phyloP scores from a whole-genome alignment of 805 yeast genomes.

The Blastobotrys terrestris region DNA sequence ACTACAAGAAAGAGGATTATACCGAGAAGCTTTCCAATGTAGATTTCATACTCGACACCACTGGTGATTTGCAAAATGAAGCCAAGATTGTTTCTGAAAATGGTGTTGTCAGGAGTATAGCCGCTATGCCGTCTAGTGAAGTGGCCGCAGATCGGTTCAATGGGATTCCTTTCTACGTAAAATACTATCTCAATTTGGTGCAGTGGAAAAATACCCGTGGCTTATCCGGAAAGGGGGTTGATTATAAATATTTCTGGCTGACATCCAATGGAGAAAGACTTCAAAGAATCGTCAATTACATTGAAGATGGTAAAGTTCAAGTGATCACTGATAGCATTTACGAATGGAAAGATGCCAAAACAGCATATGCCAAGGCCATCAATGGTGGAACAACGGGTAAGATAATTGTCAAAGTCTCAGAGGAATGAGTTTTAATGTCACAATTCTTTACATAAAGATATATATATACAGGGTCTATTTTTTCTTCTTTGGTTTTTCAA shows the following conservation, averaged over 20 bases:
- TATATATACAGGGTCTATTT: background rate
- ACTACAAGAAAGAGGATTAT: constrained; percentile 19
- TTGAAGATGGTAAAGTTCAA: constrained; percentile 15
- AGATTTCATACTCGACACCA: constrained; percentile 19
- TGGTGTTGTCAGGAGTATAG: constrained; percentile 14
- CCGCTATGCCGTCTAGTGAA: constrained; percentile 9
- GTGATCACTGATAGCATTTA: constrained; percentile 13
- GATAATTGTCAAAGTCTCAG: constrained; percentile 10
- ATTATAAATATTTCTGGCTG: constrained; percentile 9
- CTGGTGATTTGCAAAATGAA: constrained; percentile 12
- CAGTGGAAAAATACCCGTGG: background rate
- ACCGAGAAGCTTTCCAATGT: constrained; percentile 13
- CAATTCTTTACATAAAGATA: background rate
- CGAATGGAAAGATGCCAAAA: constrained; percentile 10
- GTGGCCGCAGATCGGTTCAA: background rate
- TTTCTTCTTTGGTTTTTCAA: constrained; percentile 2
- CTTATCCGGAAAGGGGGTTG: constrained; percentile 9
- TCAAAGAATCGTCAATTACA: constrained; percentile 6
- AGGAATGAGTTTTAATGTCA: background rate
- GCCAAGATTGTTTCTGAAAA: constrained; percentile 14
- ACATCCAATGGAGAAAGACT: constrained; percentile 5
- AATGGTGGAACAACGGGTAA: constrained; percentile 18
- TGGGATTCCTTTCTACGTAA: constrained; percentile 1
- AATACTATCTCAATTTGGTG: constrained; percentile 1
- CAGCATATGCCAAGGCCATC: constrained; percentile 10